A percentile compares a stretch with the other conserved stretches of the same genome.
Evolutionary conservation across 1,139 yeast species (phyloP).

Genomic region (Suhomyces atakaporum): DNA sequence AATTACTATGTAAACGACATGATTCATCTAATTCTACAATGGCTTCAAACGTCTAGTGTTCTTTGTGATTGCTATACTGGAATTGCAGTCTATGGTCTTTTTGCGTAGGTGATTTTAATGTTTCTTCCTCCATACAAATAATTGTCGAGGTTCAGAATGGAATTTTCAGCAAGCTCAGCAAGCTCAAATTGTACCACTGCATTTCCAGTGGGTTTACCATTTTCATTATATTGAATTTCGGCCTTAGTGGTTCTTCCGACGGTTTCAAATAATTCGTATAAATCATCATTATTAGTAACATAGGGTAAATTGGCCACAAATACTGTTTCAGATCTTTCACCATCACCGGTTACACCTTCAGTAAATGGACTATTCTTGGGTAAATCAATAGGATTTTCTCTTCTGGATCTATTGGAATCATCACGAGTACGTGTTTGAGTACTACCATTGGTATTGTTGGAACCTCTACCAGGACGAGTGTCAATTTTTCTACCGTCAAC

Average conservation of each 20-base stretch:
- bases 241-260: slow-evolving; percentile 78
- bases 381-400: slow-evolving; percentile 16
- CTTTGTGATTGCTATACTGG: neutral
- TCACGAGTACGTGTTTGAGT: slow-evolving; percentile 15
- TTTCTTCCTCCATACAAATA: slow-evolving; percentile 86
- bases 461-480: slow-evolving; percentile 62
- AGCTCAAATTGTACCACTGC: slow-evolving; percentile 82
- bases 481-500: slow-evolving; percentile 71
- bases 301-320: slow-evolving; percentile 82
- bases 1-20: no score
- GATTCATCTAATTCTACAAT: no score
- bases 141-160: slow-evolving; percentile 71
- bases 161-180: slow-evolving; percentile 69
- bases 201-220: slow-evolving; percentile 75
- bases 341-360: slow-evolving; percentile 63
- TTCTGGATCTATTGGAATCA: slow-evolving; percentile 9
- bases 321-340: slow-evolving; percentile 64
- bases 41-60: no score
- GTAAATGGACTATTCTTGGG: slow-evolving; percentile 56
- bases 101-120: slow-evolving; percentile 65
- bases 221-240: slow-evolving; percentile 66
- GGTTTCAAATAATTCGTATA: slow-evolving; percentile 83
- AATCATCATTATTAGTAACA: slow-evolving; percentile 83
- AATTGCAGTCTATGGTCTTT: slow-evolving; percentile 11
- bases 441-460: slow-evolving; percentile 13